phyloP scores from a whole-genome alignment of 2,329 filamentous ascomycete genomes.

The Grosmannia penicillata region DNA sequence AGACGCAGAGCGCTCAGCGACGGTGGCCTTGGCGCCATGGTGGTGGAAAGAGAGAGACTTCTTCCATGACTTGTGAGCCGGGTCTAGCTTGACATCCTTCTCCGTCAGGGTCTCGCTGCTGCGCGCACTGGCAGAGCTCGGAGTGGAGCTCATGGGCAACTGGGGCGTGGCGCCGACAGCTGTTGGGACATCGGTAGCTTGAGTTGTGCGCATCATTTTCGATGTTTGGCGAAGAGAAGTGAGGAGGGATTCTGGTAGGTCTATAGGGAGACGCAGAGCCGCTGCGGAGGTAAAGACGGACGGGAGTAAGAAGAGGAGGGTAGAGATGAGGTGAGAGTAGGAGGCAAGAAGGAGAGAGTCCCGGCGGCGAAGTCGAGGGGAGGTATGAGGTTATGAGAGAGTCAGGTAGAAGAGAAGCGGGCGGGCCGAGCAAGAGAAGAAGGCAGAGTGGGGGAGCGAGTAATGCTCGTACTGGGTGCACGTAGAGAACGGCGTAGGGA shows the following conservation, averaged over 20 bases:
- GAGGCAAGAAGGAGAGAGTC: neutral
- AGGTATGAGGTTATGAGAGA: too few relatives aligned
- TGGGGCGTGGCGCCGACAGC: neutral
- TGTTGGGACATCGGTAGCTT: neutral
- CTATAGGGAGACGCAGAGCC: neutral
- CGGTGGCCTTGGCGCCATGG: conserved; percentile 6
- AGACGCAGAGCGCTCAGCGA: conserved; percentile 27
- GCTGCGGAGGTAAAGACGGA: neutral
- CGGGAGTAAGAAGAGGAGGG: neutral
- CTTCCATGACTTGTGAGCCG: conserved; percentile 7
- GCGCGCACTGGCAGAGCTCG: conserved; percentile 14
- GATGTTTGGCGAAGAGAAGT: neutral
- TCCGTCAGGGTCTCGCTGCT: conserved; percentile 19
- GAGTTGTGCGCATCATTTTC: conserved; percentile 2
- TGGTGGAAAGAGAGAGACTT: conserved; percentile 1
- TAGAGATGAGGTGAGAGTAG: neutral
- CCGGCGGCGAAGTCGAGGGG: neutral
- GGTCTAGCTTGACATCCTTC: conserved; percentile 13
- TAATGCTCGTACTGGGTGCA: too few relatives aligned
- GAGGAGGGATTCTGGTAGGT: neutral
- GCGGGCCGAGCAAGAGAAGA: too few relatives aligned
- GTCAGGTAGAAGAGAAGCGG: too few relatives aligned
- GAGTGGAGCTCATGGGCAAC: neutral
- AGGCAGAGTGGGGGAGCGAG: too few relatives aligned
- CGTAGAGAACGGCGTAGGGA: too few relatives aligned